Conservation (phyloP, 805 yeast genomes). For the Saccharomycopsis babjevae region DNA sequence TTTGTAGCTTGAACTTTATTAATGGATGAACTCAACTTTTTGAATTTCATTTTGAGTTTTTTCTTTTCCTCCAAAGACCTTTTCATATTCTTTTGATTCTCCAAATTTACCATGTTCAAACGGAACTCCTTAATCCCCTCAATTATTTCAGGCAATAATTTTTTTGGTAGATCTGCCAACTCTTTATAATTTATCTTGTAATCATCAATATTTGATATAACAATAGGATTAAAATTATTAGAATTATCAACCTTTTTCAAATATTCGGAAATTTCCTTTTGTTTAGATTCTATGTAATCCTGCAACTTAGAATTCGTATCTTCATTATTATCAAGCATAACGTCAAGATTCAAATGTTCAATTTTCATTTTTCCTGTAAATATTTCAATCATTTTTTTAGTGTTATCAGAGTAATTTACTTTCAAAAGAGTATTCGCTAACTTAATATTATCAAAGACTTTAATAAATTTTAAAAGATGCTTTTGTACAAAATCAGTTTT, state of each 20-base stretch:
- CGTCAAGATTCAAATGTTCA: background rate
- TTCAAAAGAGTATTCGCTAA: background rate
- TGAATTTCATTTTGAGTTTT: constrained; percentile 38
- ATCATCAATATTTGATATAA: background rate
- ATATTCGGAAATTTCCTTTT: background rate
- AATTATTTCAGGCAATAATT: constrained; percentile 41
- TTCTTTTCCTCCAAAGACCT: constrained; percentile 39
- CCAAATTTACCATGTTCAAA: constrained; percentile 42
- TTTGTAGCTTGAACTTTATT: constrained; percentile 19
- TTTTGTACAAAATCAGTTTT: background rate
- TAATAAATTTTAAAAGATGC: background rate
- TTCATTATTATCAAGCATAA: background rate
- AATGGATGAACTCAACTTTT: constrained; percentile 34
- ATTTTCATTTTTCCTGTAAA: background rate
- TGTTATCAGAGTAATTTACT: background rate
- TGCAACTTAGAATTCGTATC: background rate
- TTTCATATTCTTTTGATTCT: constrained; percentile 39
- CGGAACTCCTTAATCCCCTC: constrained; percentile 48
- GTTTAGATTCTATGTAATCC: background rate
- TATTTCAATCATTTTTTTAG: background rate
- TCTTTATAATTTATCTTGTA: constrained; percentile 51
- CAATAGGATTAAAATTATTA: background rate
- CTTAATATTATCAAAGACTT: background rate
- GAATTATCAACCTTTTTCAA: background rate
- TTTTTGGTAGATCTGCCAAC: constrained; percentile 45